phyloP scores from a whole-genome alignment of 345 rosid species.

The Schrenkiella parvula region DNA sequence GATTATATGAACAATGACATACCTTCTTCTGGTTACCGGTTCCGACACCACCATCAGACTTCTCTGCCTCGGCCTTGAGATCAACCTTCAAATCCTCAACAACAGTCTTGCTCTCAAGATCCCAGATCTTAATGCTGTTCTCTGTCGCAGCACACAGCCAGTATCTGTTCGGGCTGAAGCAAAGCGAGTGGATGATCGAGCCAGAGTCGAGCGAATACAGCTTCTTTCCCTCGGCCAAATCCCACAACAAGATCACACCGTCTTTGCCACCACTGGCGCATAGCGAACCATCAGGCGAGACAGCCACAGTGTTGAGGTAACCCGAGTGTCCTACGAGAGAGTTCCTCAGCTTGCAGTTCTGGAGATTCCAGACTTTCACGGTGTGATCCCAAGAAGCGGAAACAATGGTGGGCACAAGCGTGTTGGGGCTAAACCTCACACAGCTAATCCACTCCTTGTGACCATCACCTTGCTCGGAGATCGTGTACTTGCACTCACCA shows the following conservation, averaged over 20 bases:
- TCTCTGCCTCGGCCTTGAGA: constrained; percentile 82
- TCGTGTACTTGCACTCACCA: constrained; percentile 96
- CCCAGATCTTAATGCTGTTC: constrained; percentile 85
- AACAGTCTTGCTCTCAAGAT: constrained; percentile 82
- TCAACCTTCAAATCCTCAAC: constrained; percentile 92
- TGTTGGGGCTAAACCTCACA: constrained; percentile 87
- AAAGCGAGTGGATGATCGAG: constrained; percentile 62
- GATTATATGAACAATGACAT: neutral
- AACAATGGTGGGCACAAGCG: constrained; percentile 72
- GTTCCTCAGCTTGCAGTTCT: constrained; percentile 67
- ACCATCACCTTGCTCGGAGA: constrained; percentile 67
- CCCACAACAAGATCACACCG: constrained; percentile 70
- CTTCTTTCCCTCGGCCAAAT: constrained; percentile 75
- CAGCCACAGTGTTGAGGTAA: constrained; percentile 73
- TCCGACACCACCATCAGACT: constrained; percentile 48
- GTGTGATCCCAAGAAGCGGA: constrained; percentile 83
- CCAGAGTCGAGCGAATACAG: constrained; percentile 70
- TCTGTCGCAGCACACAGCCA: constrained; percentile 91
- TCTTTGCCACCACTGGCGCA: constrained; percentile 86
- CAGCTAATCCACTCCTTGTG: constrained; percentile 94
- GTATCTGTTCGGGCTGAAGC: constrained; percentile 90
- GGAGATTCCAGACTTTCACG: constrained; percentile 81
- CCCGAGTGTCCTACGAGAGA: constrained; percentile 62
- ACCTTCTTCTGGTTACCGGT: constrained; percentile 62
- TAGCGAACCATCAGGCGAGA: constrained; percentile 72